Percentiles rank a stretch among this genome's conserved stretches.
These are phyloP conservation scores for Ophiostoma quercus DNA, from an alignment of 2,329 filamentous ascomycete genomes.

Conservation along the genomic window DNA sequence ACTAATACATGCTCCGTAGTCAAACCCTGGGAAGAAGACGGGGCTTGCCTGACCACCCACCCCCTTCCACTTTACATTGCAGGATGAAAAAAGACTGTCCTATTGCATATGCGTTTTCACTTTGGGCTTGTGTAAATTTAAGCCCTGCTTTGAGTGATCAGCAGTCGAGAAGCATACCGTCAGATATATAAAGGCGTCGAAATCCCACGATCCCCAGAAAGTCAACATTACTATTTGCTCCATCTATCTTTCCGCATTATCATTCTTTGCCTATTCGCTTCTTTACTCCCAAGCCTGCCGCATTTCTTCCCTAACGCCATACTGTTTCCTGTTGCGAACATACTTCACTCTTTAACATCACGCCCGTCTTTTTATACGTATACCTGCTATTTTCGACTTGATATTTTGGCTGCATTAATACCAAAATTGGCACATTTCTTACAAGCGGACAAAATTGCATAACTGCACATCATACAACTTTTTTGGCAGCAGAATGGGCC, in stretches of 20 bases:
- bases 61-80: not conserved
- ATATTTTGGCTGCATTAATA: not conserved
- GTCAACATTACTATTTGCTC: not conserved
- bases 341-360: not conserved
- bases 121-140: not conserved
- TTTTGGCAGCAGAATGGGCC: conserved; percentile 30
- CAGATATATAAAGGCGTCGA: conserved; percentile 4
- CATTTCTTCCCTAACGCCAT: not conserved
- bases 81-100: conserved; percentile 3
- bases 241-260: not conserved
- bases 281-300: not conserved
- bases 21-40: not conserved
- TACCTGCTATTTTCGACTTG: not conserved
- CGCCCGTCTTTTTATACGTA: not conserved
- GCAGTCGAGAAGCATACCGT: not conserved
- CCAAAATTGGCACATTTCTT: not conserved
- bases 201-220: conserved; percentile 9
- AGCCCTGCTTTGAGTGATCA: not conserved
- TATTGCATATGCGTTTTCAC: not conserved
- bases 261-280: not conserved
- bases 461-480: not conserved
- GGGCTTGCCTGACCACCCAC: conserved; percentile 11
- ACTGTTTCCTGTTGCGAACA: not conserved
- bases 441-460: not conserved
- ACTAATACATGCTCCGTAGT: conserved; percentile 1